phyloP scores from a whole-genome alignment of 164 flowering plant genomes.

The Berberis thunbergii region DNA sequence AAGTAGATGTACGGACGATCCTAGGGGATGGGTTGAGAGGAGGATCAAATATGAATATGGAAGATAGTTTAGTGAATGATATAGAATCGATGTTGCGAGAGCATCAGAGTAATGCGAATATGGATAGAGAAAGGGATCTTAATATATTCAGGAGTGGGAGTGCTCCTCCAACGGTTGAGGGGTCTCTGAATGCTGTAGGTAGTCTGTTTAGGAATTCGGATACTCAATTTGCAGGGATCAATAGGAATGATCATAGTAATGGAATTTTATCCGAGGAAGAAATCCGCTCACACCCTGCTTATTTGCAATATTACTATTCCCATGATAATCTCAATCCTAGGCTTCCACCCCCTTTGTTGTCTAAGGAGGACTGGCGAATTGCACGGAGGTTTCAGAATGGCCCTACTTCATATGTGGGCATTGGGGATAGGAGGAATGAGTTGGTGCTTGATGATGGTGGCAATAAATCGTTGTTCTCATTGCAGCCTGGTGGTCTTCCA shows the following conservation, averaged over 20 bases:
- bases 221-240: not conserved
- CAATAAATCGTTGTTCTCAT: constrained; percentile 47
- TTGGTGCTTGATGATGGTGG: constrained; percentile 20
- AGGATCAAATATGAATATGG: constrained; percentile 30
- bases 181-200: constrained; percentile 56
- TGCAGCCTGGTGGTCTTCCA: constrained; percentile 45
- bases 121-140: constrained; percentile 41
- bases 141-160: constrained; percentile 73
- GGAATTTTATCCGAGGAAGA: constrained; percentile 52
- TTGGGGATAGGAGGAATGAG: constrained; percentile 44
- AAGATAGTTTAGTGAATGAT: constrained; percentile 42
- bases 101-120: constrained; percentile 19
- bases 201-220: constrained; percentile 28
- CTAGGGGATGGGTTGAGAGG: constrained; percentile 18
- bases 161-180: constrained; percentile 92
- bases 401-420: constrained; percentile 33
- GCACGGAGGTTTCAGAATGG: constrained; percentile 66
- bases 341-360: constrained; percentile 66
- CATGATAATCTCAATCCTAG: constrained; percentile 67
- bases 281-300: constrained; percentile 67
- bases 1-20: constrained; percentile 14
- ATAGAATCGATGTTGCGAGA: constrained; percentile 42
- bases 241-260: constrained; percentile 2
- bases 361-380: constrained; percentile 83
- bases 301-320: constrained; percentile 72